Base-by-base conservation (phyloP, 176 grass and related monocot species). In the Triticum monococcum region DNA sequence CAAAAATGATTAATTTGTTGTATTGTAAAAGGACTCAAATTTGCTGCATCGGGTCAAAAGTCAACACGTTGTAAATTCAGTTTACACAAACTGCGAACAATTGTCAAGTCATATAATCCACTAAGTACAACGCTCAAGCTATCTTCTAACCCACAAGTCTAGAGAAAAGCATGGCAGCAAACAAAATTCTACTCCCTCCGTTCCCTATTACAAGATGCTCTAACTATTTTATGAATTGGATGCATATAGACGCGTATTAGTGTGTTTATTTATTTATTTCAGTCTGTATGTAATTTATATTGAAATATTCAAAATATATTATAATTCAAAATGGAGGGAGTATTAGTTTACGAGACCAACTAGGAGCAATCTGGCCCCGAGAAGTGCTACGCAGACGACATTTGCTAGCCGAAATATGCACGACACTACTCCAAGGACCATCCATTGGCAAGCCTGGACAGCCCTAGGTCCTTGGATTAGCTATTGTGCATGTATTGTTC, bases 341-440 rank as follows among this genome's bases (percentile, higher is more conserved):
- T 33, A 79, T 50, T 95, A 98, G 93, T 93, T 98, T 84, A 98
- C 89, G 17, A 98, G 90, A 89, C 96, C 91, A 94, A 98, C 93
- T 36, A 92, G 35, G 52, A 93, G 93, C 70, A 98, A 91, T 56
- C 81, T 94, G 45, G 86, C 84, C 28, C 28, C 28, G 28, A 30
- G 28, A 30, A 30, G 28, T 30, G 28, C 28, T 2, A 30, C 28
- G 2, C 28, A 30, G 28, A 30, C 28, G 28, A 30, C 28, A 30
- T 2, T 30, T 30, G 28, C 2, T 30, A 30, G 28, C 3, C 28
- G 28, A 30, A 30, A 30, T 30, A 2, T 30, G 28, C 28, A 30
- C 28, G 28, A 30, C 28, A 30, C 28, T 30, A 30, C 28, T 30
- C 28, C 28, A 30, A 0, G 28, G 28, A 30, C 28, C 28, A 30